Evolutionary conservation across 257 asterid genomes (phyloP).

Genomic region (Fraxinus excelsior): DNA sequence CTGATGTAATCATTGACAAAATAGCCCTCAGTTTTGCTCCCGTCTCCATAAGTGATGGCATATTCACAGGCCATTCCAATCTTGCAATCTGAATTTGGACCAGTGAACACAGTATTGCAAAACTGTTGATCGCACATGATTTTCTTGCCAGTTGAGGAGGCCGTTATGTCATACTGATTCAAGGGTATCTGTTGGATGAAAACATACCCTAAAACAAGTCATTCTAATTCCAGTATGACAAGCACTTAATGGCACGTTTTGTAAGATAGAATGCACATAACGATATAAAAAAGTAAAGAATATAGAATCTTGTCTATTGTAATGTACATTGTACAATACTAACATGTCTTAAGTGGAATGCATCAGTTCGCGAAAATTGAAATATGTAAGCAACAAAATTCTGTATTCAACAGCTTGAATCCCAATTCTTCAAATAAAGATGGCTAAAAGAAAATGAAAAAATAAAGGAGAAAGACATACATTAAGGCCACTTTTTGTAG

Average conservation of each 20-base stretch:
- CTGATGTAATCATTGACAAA: conserved; percentile 69
- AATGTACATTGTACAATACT: background rate
- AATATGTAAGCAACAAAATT: conserved; percentile 12
- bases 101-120: conserved; percentile 55
- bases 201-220: conserved; percentile 21
- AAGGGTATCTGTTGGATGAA: conserved; percentile 60
- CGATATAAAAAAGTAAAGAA: background rate
- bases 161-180: conserved; percentile 67
- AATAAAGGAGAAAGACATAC: conserved; percentile 43
- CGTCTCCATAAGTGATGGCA: conserved; percentile 86
- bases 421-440: background rate
- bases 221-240: conserved; percentile 19
- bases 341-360: background rate
- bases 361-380: background rate
- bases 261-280: background rate
- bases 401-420: background rate
- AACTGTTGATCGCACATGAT: conserved; percentile 77
- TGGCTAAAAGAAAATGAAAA: background rate
- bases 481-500: conserved; percentile 75
- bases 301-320: background rate
- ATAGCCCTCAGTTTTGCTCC: conserved; percentile 84
- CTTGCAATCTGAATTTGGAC: conserved; percentile 64
- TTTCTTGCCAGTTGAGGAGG: conserved; percentile 69
- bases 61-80: conserved; percentile 77
- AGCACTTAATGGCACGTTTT: background rate